Evolutionary conservation across 352 stramenopile species (phyloP).

Genomic region (Globisporangium sylvaticum): DNA sequence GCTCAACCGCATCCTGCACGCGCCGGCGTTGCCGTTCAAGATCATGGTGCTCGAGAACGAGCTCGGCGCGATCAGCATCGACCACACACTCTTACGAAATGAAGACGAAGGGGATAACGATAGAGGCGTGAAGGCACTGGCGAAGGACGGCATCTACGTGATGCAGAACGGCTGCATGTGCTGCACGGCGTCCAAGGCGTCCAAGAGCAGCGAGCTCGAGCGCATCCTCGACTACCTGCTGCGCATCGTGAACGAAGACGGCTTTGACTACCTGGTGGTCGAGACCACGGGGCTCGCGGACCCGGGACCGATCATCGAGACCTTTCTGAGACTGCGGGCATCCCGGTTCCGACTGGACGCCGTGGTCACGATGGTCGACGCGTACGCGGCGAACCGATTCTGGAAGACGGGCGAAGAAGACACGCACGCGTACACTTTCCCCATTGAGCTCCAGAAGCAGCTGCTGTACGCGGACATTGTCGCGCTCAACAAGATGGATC

Average conservation of each 20-base stretch:
- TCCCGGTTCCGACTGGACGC: conserved; percentile 92
- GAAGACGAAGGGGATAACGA: conserved; percentile 17
- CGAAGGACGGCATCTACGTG: conserved; percentile 90
- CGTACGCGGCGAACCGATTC: conserved; percentile 53
- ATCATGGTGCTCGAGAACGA: conserved; percentile 95
- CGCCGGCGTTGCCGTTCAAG: conserved; percentile 84
- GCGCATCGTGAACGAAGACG: conserved; percentile 53
- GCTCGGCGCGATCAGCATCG: conserved; percentile 62
- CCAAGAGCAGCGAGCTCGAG: conserved; percentile 86
- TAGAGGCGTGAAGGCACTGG: conserved; percentile 5
- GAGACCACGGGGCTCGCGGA: conserved; percentile 97
- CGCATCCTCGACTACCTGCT: conserved; percentile 89
- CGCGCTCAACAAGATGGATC: conserved; percentile 71
- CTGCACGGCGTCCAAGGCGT: conserved; percentile 93
- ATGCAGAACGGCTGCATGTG: conserved; percentile 99
- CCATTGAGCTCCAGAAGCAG: conserved; percentile 62
- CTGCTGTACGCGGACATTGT: conserved; percentile 67
- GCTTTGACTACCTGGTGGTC: conserved; percentile 96
- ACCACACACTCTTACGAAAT: conserved; percentile 47
- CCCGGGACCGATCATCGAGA: conserved; percentile 96
- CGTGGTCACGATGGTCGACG: conserved; percentile 95
- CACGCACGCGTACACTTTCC: conserved; percentile 29
- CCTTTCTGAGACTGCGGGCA: conserved; percentile 90
- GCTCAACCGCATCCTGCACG: conserved; percentile 93
- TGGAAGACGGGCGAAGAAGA: conserved; percentile 18